Conservation (phyloP, 2,329 filamentous ascomycete species). For the Neopestalotiopsis sp. region DNA sequence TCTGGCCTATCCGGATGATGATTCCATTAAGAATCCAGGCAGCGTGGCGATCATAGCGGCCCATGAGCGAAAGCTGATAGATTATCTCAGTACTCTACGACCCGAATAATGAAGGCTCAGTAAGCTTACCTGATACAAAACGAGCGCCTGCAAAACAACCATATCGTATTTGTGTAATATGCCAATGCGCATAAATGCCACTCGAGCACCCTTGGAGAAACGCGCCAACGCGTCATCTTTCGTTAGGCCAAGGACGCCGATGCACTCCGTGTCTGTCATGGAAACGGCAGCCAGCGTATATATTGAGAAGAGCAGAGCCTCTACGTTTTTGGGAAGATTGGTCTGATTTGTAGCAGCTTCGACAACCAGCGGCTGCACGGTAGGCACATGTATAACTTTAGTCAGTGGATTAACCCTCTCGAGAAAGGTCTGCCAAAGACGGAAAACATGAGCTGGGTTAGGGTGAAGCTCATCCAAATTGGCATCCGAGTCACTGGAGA, state of each 20-base stretch:
- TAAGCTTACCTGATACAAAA: constrained; percentile 59
- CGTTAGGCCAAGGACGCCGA: constrained; percentile 54
- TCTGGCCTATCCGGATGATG: constrained; percentile 68
- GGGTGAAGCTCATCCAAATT: constrained; percentile 64
- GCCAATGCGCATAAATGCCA: constrained; percentile 55
- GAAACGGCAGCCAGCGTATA: constrained; percentile 67
- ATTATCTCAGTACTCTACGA: neutral
- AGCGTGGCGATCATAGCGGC: constrained; percentile 63
- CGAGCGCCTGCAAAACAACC: constrained; percentile 62
- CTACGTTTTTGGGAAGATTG: constrained; percentile 61
- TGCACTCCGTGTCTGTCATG: constrained; percentile 60
- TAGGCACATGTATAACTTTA: constrained; percentile 70
- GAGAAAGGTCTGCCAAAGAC: constrained; percentile 76
- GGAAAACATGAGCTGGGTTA: constrained; percentile 68
- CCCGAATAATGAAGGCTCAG: neutral
- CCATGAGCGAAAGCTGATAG: constrained; percentile 58
- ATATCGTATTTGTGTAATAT: constrained; percentile 67
- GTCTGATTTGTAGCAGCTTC: constrained; percentile 64
- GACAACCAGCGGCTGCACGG: constrained; percentile 68
- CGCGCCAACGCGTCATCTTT: constrained; percentile 56
- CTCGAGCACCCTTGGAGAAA: constrained; percentile 58
- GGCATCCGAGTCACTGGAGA: constrained; percentile 47
- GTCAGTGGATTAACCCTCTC: constrained; percentile 72
- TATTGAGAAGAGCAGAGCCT: constrained; percentile 69
- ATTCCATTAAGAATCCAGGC: constrained; percentile 67